Evolutionary conservation across 1,284 basidiomycete genomes (phyloP), one percentile per base, ranked within the genome.

Genomic region (Cystobasidium sp.): DNA sequence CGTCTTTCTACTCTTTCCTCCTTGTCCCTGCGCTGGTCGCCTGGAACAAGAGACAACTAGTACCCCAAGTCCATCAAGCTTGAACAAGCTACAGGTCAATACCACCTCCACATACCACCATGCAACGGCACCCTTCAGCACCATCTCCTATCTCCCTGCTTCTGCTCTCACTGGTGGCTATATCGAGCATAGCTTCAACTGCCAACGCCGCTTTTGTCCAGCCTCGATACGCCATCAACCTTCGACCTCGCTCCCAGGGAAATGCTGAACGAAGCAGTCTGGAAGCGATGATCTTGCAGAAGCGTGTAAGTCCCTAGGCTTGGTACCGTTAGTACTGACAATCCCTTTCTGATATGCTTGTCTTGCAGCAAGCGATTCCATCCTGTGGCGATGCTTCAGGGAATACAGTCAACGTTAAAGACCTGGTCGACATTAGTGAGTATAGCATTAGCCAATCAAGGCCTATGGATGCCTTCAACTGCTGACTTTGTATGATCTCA

Each of bases 341-440:
- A 63, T 6, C 44, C 47, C 14, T 46, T 16, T 14, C 31, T 31
- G 31, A 31, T 31, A 31, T 31, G 31, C 39, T 41, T 59, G 56
- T n/a, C 4, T 5, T 14, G n/a, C 39, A 59, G 56, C 56, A 59
- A 41, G 56, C 37, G 9, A 59, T 59, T n/a, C 56, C 56, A 41
- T 52, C 64, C 31, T 66, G 64, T 43, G 64, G 64, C 18, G 64
- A 66, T 47, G 51, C 64, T 31, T 47, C 47, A 52, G 64, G 64
- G 20, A 10, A 43, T 9, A 47, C 6, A 18, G 24, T 66, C 31
- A 24, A 66, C 39, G 5, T 66, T 9, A 22, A 43, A 6, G 20
- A 43, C 41, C 64, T 66, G 8, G 64, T 66, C 9, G 7, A 22
- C 7, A 55, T 24, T 47, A 43, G 64, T 66, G 14, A 20, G 64